Conservation (phyloP, 345 rosid species). For the Eucalyptus regnans region DNA sequence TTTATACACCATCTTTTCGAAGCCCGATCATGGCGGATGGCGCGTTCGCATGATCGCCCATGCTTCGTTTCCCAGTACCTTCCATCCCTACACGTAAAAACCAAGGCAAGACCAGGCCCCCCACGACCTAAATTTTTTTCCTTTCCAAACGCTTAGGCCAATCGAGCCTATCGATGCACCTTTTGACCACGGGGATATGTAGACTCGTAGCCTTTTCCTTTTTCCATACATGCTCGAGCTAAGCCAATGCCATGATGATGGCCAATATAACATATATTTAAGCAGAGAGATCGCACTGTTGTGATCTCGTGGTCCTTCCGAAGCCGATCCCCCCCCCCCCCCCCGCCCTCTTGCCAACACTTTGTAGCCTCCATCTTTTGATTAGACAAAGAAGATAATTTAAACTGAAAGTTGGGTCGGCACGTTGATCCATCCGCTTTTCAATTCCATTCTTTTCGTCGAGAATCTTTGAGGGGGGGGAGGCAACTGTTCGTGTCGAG, state of each 20-base stretch:
- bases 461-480: background rate
- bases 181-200: background rate
- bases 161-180: background rate
- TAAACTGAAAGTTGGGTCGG: background rate
- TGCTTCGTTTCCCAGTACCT: background rate
- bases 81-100: background rate
- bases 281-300: constrained; percentile 28
- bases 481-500: background rate
- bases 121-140: background rate
- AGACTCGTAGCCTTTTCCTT: background rate
- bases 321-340: background rate
- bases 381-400: background rate
- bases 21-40: background rate
- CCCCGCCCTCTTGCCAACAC: background rate
- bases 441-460: background rate
- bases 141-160: background rate
- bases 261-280: constrained; percentile 21
- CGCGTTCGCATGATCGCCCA: background rate
- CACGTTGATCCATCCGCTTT: background rate
- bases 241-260: background rate
- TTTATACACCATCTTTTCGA: background rate
- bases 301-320: constrained; percentile 44
- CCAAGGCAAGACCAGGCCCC: background rate
- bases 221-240: background rate
- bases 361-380: background rate